Conservation (phyloP, 805 yeast genomes). For the Candida pseudoglaebosa region DNA sequence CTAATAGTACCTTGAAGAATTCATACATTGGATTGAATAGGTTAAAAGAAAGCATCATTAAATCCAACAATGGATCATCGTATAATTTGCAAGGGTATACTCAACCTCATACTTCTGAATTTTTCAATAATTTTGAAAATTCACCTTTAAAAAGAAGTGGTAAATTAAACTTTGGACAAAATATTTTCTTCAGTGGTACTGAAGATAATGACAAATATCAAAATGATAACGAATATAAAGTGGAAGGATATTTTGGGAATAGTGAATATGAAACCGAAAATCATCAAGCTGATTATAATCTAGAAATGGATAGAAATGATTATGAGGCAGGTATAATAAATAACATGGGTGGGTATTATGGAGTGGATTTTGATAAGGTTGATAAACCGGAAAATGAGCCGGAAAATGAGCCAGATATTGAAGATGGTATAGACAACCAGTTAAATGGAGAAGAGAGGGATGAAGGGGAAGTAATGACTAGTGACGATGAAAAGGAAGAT, state of each 20-base stretch:
- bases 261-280: slow-evolving; percentile 8
- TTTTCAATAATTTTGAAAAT: slow-evolving; percentile 1
- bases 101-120: background rate
- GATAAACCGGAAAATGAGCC: slow-evolving; percentile 3
- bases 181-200: slow-evolving; percentile 8
- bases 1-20: slow-evolving; percentile 24
- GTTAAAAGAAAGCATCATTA: slow-evolving; percentile 27
- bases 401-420: background rate
- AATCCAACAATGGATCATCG: slow-evolving; percentile 16
- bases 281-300: slow-evolving; percentile 1
- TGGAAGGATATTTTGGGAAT: slow-evolving; percentile 2
- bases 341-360: slow-evolving; percentile 4
- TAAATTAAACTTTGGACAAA: slow-evolving; percentile 2
- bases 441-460: background rate
- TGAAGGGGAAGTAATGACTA: background rate
- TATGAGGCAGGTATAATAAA: slow-evolving; percentile 6
- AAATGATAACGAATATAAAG: slow-evolving; percentile 11
- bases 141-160: slow-evolving; percentile 3
- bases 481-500: background rate
- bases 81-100: slow-evolving; percentile 7
- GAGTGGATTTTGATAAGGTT: slow-evolving; percentile 5
- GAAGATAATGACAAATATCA: slow-evolving; percentile 10
- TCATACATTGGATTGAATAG: slow-evolving; percentile 38
- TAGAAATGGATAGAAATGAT: slow-evolving; percentile 3
- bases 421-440: background rate